These are phyloP conservation scores for Caulochytrium protostelioides DNA, from an alignment of 371 early-diverging fungal species.

Conservation along the genomic window DNA sequence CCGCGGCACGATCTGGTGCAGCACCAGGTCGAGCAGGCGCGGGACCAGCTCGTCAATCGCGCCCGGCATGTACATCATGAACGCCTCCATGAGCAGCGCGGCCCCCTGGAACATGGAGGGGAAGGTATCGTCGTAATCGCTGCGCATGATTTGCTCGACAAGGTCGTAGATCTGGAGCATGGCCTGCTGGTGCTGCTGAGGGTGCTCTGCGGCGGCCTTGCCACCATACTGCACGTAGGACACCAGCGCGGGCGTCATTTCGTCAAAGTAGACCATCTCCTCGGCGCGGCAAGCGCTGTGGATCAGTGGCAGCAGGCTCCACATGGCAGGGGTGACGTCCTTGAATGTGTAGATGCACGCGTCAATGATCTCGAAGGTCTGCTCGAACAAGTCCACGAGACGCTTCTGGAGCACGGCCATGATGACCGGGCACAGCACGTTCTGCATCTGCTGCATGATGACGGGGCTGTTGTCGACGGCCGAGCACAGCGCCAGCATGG, in stretches of 20 bases:
- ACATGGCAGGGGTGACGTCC: slow-evolving; percentile 53
- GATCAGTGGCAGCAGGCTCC: slow-evolving; percentile 55
- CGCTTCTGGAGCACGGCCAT: slow-evolving; percentile 36
- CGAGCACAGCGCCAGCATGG: slow-evolving; percentile 54
- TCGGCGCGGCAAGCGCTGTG: slow-evolving; percentile 47
- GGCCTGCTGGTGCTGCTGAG: slow-evolving; percentile 33
- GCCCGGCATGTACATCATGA: slow-evolving; percentile 55
- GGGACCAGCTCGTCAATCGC: slow-evolving; percentile 31
- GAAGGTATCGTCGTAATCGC: slow-evolving; percentile 44
- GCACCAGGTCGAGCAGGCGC: slow-evolving; percentile 39
- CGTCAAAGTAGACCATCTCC: slow-evolving; percentile 54
- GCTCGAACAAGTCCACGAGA: slow-evolving; percentile 47
- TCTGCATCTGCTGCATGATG: slow-evolving; percentile 40
- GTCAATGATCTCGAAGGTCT: slow-evolving; percentile 69
- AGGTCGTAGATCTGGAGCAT: slow-evolving; percentile 44
- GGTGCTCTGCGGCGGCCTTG: slow-evolving; percentile 35
- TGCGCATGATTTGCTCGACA: no score
- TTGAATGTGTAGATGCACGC: slow-evolving; percentile 58
- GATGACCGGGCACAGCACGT: slow-evolving; percentile 43
- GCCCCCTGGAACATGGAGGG: no score
- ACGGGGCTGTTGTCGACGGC: slow-evolving; percentile 33
- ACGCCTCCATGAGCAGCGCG: slow-evolving; percentile 50
- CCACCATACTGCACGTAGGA: slow-evolving; percentile 68
- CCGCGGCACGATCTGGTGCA: slow-evolving; percentile 32
- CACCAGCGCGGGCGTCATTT: slow-evolving; percentile 60